Conservation (phyloP, 139 green algal species). For the Medakamo hakoo region DNA sequence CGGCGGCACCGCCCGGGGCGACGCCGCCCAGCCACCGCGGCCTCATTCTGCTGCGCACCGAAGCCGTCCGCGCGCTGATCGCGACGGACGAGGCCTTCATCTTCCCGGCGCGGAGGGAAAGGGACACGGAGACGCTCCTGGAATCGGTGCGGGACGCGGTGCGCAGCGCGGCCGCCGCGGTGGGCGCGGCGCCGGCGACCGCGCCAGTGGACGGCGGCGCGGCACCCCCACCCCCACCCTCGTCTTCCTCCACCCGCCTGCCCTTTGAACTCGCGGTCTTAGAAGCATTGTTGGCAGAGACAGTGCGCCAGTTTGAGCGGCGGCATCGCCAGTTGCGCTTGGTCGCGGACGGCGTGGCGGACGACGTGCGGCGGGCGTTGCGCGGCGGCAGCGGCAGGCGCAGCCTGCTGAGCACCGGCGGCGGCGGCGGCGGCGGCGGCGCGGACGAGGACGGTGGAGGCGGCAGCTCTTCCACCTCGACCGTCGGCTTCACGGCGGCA, state of each 20-base stretch:
- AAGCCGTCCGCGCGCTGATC: background rate
- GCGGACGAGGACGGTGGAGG: too few relatives aligned
- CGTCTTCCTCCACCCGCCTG: too few relatives aligned
- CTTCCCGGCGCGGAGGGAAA: background rate
- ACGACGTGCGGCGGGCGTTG: background rate
- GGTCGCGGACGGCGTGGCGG: background rate
- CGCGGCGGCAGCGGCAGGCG: too few relatives aligned
- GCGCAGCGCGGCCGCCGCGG: too few relatives aligned
- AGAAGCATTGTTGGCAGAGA: conserved; percentile 14
- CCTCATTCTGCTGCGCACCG: background rate
- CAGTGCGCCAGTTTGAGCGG: conserved; percentile 8
- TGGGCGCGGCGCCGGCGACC: too few relatives aligned
- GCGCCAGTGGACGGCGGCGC: too few relatives aligned
- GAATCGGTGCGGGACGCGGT: background rate
- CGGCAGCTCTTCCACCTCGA: too few relatives aligned
- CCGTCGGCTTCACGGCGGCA: too few relatives aligned
- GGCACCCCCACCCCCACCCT: too few relatives aligned
- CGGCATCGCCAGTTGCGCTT: background rate
- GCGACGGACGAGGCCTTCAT: background rate
- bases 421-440: too few relatives aligned
- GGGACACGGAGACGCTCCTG: background rate
- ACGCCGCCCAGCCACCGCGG: background rate
- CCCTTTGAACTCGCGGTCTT: conserved; percentile 19
- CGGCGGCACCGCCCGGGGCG: too few relatives aligned
- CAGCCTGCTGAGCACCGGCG: too few relatives aligned